A percentile compares a stretch with the other conserved stretches of the same genome.
phyloP scores from a whole-genome alignment of 75 land plant genomes.

The Selaginella tamariscina region DNA sequence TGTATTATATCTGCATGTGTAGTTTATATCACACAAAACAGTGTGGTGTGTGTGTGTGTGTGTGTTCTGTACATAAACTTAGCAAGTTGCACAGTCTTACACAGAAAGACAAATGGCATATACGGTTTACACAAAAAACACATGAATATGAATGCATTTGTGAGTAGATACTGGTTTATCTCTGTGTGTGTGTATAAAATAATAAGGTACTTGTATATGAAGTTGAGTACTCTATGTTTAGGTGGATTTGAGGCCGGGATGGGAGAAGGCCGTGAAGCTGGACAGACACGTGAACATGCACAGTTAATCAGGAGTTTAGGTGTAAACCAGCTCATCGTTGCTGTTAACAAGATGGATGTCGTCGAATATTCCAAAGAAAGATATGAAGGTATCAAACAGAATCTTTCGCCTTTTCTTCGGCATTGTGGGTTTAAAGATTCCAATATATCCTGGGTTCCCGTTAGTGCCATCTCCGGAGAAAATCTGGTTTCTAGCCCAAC shows the following conservation, averaged over 20 bases:
- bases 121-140: no score
- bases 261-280: conserved; percentile 48
- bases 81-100: no score
- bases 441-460: conserved; percentile 58
- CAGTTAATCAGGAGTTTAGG: conserved; percentile 89
- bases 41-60: no score
- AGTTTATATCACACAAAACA: no score
- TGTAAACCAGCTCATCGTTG: conserved; percentile 81
- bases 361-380: conserved; percentile 73
- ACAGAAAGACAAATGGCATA: no score
- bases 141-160: no score
- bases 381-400: conserved; percentile 53
- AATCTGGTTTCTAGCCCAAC: conserved; percentile 53
- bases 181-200: no score
- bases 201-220: no score
- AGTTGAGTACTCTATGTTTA: no score
- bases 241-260: conserved; percentile 92
- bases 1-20: no score
- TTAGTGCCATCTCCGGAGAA: conserved; percentile 82
- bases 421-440: conserved; percentile 82
- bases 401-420: conserved; percentile 57
- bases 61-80: no score
- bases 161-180: no score
- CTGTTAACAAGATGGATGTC: conserved; percentile 87
- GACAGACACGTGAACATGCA: conserved; percentile 89